phyloP scores from a whole-genome alignment of 2,329 filamentous ascomycete genomes.

The Aspergillus viridinutans region DNA sequence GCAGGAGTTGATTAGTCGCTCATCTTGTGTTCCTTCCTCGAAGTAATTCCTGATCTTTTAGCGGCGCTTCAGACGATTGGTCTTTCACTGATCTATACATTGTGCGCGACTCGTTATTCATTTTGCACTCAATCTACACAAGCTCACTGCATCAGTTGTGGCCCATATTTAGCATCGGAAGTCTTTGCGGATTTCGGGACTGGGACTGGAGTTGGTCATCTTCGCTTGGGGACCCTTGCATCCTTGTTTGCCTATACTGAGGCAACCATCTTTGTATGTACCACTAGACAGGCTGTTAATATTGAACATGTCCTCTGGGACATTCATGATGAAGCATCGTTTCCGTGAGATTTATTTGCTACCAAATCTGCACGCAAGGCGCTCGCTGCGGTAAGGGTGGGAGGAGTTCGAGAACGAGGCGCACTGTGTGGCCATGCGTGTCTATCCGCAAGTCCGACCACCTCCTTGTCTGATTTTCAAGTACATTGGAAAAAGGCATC shows the following conservation, averaged over 20 bases:
- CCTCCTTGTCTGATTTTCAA: neutral
- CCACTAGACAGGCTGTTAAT: neutral
- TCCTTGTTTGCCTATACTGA: neutral
- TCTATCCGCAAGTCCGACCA: neutral
- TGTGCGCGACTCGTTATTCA: slow-evolving; percentile 8
- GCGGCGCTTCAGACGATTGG: neutral
- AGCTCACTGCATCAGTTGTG: neutral
- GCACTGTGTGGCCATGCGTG: too few relatives aligned
- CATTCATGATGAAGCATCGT: neutral
- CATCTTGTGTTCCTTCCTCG: neutral
- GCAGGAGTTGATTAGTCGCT: slow-evolving; percentile 55
- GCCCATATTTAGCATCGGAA: neutral
- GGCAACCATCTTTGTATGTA: neutral
- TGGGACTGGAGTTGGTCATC: slow-evolving; percentile 13
- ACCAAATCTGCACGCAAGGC: too few relatives aligned
- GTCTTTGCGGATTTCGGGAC: slow-evolving; percentile 1
- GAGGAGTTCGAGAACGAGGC: too few relatives aligned
- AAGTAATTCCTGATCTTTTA: neutral
- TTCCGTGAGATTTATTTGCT: neutral
- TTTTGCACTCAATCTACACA: neutral
- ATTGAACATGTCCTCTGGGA: neutral
- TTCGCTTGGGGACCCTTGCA: neutral
- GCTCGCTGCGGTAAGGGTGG: too few relatives aligned
- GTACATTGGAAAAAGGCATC: neutral
- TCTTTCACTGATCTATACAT: slow-evolving; percentile 5